Evolutionary conservation across 768 basidiomycete genomes (phyloP).

Genomic region (Amanita molliuscula): DNA sequence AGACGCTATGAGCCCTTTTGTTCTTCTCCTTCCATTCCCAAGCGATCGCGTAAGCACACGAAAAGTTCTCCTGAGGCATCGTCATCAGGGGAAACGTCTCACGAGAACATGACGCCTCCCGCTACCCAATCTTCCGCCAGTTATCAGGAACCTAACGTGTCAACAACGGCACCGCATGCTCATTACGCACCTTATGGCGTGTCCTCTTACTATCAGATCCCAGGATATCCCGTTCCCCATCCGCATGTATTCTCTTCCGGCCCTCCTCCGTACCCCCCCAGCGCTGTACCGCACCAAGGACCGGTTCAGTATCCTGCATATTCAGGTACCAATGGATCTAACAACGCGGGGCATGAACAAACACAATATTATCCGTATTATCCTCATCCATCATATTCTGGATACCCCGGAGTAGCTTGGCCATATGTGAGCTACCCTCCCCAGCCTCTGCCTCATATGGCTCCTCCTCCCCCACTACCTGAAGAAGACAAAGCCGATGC

Average conservation of each 20-base stretch:
- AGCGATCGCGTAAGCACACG: constrained; percentile 28
- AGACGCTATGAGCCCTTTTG: constrained; percentile 35
- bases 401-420: constrained; percentile 4
- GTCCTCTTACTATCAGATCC: constrained; percentile 7
- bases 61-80: constrained; percentile 9
- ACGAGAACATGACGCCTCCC: constrained; percentile 3
- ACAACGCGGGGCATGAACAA: neutral
- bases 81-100: constrained; percentile 5
- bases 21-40: constrained; percentile 16
- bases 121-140: constrained; percentile 13
- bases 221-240: constrained; percentile 5
- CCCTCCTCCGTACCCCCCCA: constrained; percentile 2
- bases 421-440: neutral
- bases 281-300: neutral
- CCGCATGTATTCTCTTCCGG: constrained; percentile 3
- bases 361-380: constrained; percentile 7
- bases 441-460: constrained; percentile 2
- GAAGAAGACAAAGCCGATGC: neutral
- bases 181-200: constrained; percentile 22
- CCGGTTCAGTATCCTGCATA: neutral
- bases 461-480: neutral
- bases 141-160: constrained; percentile 17
- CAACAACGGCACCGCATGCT: constrained; percentile 8
- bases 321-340: neutral
- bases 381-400: constrained; percentile 5